phyloP scores from a whole-genome alignment of 495 filamentous ascomycete species.

The Podospora didyma region DNA sequence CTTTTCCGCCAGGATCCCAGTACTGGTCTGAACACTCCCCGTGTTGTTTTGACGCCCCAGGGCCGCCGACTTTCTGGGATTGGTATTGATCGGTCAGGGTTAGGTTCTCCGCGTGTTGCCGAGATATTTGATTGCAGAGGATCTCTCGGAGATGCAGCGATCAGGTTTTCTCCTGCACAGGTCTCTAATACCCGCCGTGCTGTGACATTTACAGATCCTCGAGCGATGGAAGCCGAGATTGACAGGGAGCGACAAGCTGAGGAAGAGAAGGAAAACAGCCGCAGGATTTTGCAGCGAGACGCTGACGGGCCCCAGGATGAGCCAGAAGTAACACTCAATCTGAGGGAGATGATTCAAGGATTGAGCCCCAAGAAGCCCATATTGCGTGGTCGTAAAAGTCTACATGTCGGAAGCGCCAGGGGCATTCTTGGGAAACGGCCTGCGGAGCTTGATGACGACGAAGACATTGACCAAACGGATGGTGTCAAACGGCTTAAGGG shows the following conservation, averaged over 20 bases:
- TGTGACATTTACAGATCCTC: slow-evolving; percentile 65
- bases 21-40: slow-evolving; percentile 58
- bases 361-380: slow-evolving; percentile 72
- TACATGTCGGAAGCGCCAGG: slow-evolving; percentile 69
- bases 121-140: slow-evolving; percentile 68
- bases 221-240: slow-evolving; percentile 62
- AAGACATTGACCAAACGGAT: slow-evolving; percentile 58
- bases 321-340: slow-evolving; percentile 56
- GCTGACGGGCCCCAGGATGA: slow-evolving; percentile 45
- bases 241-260: slow-evolving; percentile 65
- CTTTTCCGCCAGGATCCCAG: slow-evolving; percentile 56
- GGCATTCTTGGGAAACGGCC: slow-evolving; percentile 74
- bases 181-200: slow-evolving; percentile 26
- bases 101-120: slow-evolving; percentile 74
- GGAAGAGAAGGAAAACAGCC: slow-evolving; percentile 56
- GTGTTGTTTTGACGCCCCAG: slow-evolving; percentile 61
- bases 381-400: slow-evolving; percentile 66
- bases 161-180: slow-evolving; percentile 53
- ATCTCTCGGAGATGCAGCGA: slow-evolving; percentile 64
- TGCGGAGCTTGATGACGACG: slow-evolving; percentile 64
- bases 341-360: slow-evolving; percentile 74
- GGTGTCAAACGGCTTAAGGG: slow-evolving; percentile 68
- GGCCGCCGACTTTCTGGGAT: slow-evolving; percentile 63
- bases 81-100: slow-evolving; percentile 68
- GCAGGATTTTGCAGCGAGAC: slow-evolving; percentile 48